Evolutionary conservation across 331 rosid species (phyloP).

Genomic region (Dryas integrifolia): DNA sequence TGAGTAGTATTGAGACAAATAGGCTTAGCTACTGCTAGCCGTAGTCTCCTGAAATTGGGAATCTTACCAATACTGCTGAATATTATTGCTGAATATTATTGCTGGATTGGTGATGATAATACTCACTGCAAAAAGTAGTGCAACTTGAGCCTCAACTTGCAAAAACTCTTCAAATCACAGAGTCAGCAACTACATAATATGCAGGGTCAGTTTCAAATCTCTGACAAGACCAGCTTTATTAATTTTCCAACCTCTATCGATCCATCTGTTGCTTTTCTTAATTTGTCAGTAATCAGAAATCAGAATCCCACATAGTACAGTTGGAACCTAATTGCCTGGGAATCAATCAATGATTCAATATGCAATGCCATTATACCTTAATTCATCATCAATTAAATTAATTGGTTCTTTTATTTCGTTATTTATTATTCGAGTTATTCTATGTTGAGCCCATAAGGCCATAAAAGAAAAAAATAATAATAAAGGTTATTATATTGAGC

Average conservation of each 20-base stretch:
- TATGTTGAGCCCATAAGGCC: neutral
- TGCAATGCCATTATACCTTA: neutral
- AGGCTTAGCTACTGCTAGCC: neutral
- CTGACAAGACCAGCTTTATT: neutral
- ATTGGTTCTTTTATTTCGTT: neutral
- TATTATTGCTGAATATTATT: too few relatives aligned
- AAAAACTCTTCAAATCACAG: neutral
- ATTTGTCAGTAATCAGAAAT: neutral
- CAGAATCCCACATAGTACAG: too few relatives aligned
- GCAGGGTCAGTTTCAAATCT: slow-evolving; percentile 12
- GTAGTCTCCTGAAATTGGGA: neutral
- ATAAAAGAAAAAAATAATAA: neutral
- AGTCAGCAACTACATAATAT: slow-evolving; percentile 9
- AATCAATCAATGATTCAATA: neutral
- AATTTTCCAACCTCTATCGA: too few relatives aligned
- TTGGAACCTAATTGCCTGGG: too few relatives aligned
- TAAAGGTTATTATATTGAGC: neutral
- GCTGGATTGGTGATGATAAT: too few relatives aligned
- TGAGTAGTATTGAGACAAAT: neutral
- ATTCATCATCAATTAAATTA: neutral
- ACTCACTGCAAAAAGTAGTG: slow-evolving; percentile 1
- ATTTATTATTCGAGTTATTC: neutral
- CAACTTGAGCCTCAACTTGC: slow-evolving; percentile 27
- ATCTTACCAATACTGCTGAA: neutral
- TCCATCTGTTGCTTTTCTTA: neutral